Evolutionary conservation across 208 protist species (phyloP).

Genomic region (Phytomonas francai): DNA sequence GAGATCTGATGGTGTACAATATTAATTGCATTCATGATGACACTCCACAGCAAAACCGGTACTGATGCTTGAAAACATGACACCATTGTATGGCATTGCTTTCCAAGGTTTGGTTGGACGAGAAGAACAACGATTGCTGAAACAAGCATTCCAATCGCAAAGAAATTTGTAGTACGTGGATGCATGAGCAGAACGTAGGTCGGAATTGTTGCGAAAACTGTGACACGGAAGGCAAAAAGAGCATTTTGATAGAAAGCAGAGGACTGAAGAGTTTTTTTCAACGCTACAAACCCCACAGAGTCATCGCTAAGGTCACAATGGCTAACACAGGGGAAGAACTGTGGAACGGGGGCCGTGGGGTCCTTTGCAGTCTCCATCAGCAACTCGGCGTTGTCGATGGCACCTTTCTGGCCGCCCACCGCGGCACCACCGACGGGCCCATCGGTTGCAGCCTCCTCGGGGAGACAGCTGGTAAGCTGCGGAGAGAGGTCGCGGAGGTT

Average conservation of each 20-base stretch:
- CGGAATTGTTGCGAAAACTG: constrained; percentile 31
- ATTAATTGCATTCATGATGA: constrained; percentile 36
- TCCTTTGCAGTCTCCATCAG: not conserved
- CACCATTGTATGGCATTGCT: constrained; percentile 27
- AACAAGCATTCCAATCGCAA: constrained; percentile 22
- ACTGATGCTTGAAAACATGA: constrained; percentile 18
- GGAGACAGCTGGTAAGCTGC: too few species aligned
- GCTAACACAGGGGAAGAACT: constrained; percentile 5
- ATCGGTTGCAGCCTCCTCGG: too few species aligned
- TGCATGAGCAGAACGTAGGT: constrained; percentile 29
- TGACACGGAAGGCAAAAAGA: constrained; percentile 36
- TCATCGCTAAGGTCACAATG: constrained; percentile 25
- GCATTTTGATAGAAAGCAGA: constrained; percentile 20
- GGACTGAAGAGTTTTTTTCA: constrained; percentile 25
- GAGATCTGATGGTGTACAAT: constrained; percentile 19
- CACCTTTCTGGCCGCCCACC: too few species aligned
- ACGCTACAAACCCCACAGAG: constrained; percentile 24
- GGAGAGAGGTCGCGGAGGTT: too few species aligned
- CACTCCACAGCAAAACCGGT: constrained; percentile 27
- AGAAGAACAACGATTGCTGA: constrained; percentile 27
- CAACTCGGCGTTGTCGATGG: constrained; percentile 2
- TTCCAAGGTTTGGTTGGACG: constrained; percentile 25
- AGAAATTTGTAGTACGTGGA: constrained; percentile 20
- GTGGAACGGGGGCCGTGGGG: constrained; percentile 5
- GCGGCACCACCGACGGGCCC: too few species aligned